Percentiles rank a stretch among this genome's conserved stretches.
phyloP scores from a whole-genome alignment of 129 eudicot species.

The Ambrosia artemisiifolia region DNA sequence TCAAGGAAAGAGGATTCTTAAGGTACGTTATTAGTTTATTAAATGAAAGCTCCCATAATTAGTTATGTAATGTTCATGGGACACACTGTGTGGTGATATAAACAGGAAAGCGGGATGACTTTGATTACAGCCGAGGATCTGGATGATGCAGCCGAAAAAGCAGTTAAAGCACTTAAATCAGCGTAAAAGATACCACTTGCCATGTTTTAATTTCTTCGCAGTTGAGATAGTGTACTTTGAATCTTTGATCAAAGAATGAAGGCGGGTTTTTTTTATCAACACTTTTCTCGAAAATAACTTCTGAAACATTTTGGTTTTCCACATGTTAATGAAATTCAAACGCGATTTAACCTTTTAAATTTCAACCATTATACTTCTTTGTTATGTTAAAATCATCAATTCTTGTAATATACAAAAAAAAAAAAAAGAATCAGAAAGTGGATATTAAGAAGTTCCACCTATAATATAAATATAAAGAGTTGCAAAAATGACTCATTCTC shows the following conservation, averaged over 20 bases:
- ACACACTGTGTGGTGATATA: neutral
- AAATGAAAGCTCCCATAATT: neutral
- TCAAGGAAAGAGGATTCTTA: conserved; percentile 89
- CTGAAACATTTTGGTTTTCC: neutral
- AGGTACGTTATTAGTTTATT: conserved; percentile 35
- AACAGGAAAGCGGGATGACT: conserved; percentile 89
- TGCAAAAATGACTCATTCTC: neutral
- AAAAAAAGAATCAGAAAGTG: no score
- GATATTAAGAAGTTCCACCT: no score
- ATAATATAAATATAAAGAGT: neutral
- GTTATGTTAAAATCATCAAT: conserved; percentile 25
- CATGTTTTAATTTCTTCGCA: conserved; percentile 1
- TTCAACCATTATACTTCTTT: conserved; percentile 17
- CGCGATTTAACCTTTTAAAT: neutral
- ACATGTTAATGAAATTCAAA: neutral
- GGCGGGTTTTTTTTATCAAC: neutral
- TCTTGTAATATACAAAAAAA: no score
- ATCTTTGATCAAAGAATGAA: neutral
- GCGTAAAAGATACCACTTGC: neutral
- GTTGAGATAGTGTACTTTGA: neutral
- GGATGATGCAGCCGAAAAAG: conserved; percentile 96
- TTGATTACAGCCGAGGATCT: conserved; percentile 92
- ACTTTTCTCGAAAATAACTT: conserved; percentile 21
- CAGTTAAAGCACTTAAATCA: conserved; percentile 62
- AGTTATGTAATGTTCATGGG: neutral